phyloP scores from a whole-genome alignment of 108 stramenopile species.

The Cylindrotheca closterium region DNA sequence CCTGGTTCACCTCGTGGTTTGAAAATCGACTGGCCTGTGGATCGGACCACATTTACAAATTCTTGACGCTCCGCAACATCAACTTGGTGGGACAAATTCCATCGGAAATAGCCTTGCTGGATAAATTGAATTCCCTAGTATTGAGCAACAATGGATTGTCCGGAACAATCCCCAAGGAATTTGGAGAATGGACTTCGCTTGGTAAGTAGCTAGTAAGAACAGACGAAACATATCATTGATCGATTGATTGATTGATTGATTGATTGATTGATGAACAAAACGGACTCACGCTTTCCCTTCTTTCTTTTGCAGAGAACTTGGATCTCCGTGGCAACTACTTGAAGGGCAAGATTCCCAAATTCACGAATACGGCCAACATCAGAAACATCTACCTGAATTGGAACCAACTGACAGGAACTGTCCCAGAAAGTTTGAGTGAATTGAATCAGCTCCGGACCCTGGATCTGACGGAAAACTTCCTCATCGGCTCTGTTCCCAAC shows the following conservation, averaged over 20 bases:
- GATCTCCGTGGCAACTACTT: slow-evolving; percentile 29
- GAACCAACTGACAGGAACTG: not conserved
- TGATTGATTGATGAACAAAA: not conserved
- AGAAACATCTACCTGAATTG: not conserved
- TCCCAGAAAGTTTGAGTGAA: not conserved
- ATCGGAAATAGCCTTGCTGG: slow-evolving; percentile 36
- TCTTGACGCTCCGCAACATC: not conserved
- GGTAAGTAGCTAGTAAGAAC: not conserved
- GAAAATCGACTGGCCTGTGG: not conserved
- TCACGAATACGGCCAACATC: not conserved
- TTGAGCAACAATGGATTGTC: slow-evolving; percentile 9
- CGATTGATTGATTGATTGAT: not conserved
- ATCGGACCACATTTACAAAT: not conserved
- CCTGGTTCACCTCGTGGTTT: not conserved
- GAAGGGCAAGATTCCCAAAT: slow-evolving; percentile 10
- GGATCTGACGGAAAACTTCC: too few species aligned
- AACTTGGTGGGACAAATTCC: slow-evolving; percentile 48
- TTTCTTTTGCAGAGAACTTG: slow-evolving; percentile 10
- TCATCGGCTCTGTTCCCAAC: too few species aligned
- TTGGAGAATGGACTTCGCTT: slow-evolving; percentile 23
- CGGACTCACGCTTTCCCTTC: not conserved
- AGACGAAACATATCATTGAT: too few species aligned
- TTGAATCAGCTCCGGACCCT: not conserved
- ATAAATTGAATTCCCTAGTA: slow-evolving; percentile 31
- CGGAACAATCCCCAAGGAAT: slow-evolving; percentile 46